These are phyloP conservation scores for Ceratocystis lukuohia DNA, from an alignment of 2,329 filamentous ascomycete species.

Conservation along the genomic window DNA sequence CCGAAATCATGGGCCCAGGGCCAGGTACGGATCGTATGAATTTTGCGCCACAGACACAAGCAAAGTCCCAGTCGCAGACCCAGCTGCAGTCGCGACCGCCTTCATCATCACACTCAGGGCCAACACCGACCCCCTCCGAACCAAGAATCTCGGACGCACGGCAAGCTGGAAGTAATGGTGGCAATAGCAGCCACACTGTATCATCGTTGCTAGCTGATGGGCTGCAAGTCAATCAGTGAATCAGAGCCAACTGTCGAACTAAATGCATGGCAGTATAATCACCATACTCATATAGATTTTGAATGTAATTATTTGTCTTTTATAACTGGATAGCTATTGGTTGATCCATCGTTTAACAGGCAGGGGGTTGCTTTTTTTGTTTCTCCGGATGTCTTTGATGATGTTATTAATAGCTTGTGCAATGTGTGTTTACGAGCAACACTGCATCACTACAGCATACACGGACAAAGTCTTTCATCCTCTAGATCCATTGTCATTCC, in stretches of 20 bases:
- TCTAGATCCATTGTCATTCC: neutral
- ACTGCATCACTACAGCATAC: neutral
- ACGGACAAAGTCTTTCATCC: neutral
- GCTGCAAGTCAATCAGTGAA: constrained; percentile 24
- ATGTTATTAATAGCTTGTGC: neutral
- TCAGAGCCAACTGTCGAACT: neutral
- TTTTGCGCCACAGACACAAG: constrained; percentile 9
- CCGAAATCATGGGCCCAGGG: constrained; percentile 1
- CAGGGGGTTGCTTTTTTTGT: neutral
- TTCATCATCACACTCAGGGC: constrained; percentile 2
- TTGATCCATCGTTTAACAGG: neutral
- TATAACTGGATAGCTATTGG: neutral
- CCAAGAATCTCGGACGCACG: constrained; percentile 5
- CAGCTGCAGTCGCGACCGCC: neutral
- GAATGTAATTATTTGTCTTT: neutral
- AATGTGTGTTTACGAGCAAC: neutral
- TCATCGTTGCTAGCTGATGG: constrained; percentile 33
- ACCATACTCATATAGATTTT: neutral
- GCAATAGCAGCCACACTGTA: constrained; percentile 28
- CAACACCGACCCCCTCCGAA: neutral
- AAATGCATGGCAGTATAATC: neutral
- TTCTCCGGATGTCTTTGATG: neutral
- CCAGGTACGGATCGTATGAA: constrained; percentile 1
- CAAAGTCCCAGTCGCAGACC: neutral
- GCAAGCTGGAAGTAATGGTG: constrained; percentile 12